A percentile compares a stretch with the other conserved stretches of the same genome.
phyloP scores from a whole-genome alignment of 73 alveolate species.

The Breviolum minutum region DNA sequence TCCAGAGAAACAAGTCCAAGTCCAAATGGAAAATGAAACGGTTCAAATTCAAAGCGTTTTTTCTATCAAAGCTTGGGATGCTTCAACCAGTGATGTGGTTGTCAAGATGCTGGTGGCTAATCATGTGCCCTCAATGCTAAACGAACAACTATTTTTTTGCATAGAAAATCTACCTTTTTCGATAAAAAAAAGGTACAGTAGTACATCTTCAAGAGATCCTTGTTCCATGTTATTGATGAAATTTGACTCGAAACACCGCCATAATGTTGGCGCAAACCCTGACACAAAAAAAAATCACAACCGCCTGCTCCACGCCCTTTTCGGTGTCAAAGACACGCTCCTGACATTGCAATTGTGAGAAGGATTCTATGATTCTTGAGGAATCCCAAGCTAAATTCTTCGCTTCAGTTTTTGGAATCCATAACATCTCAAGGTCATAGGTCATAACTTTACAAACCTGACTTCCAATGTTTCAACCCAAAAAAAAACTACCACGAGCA shows the following conservation, averaged over 20 bases:
- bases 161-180: neutral
- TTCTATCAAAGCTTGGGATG: too few species aligned
- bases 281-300: neutral
- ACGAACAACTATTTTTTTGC: too few species aligned
- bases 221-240: neutral
- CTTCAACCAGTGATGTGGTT: too few species aligned
- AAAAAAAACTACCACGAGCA: too few species aligned
- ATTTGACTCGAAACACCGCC: neutral
- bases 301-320: slow-evolving; percentile 96
- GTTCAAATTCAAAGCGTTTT: too few species aligned
- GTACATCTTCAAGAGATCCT: neutral
- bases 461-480: too few species aligned
- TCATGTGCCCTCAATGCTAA: too few species aligned
- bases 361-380: neutral
- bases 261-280: neutral
- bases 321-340: slow-evolving; percentile 96
- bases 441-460: too few species aligned
- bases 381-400: neutral
- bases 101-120: too few species aligned
- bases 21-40: too few species aligned
- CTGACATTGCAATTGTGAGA: neutral
- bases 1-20: too few species aligned
- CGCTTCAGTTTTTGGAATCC: neutral
- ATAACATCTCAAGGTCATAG: too few species aligned
- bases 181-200: neutral